phyloP scores from a whole-genome alignment of 805 yeast species.

The Suhomyces emberorum region DNA sequence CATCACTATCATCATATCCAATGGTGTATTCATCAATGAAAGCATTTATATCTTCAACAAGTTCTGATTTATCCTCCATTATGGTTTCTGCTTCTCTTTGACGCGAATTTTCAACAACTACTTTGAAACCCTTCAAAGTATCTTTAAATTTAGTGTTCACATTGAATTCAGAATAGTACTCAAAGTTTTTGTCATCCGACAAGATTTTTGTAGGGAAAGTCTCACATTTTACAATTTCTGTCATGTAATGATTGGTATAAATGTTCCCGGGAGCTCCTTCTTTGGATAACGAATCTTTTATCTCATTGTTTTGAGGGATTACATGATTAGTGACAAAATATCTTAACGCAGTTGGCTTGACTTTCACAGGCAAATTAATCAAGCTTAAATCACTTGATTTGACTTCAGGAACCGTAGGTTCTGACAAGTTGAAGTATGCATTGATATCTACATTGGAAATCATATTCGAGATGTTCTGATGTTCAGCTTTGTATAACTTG shows the following conservation, averaged over 20 bases:
- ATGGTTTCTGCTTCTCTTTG: constrained; percentile 9
- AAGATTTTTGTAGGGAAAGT: constrained; percentile 15
- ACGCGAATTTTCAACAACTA: constrained; percentile 21
- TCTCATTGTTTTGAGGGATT: background rate
- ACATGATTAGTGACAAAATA: constrained; percentile 9
- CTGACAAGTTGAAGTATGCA: constrained; percentile 9
- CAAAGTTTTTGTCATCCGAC: background rate
- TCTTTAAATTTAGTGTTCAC: constrained; percentile 22
- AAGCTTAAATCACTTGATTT: constrained; percentile 2
- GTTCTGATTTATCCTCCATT: constrained; percentile 52
- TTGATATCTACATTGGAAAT: constrained; percentile 14
- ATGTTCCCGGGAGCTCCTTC: constrained; percentile 1
- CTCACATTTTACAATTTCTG: constrained; percentile 12
- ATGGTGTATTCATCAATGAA: constrained; percentile 46
- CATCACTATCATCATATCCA: constrained; percentile 48
- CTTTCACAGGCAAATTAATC: constrained; percentile 1
- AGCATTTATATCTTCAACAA: constrained; percentile 46
- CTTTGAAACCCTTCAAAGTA: constrained; percentile 26
- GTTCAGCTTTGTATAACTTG: constrained; percentile 12
- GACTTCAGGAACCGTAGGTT: background rate
- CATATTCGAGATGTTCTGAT: constrained; percentile 7
- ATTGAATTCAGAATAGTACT: constrained; percentile 20
- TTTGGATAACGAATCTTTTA: background rate
- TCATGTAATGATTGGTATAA: constrained; percentile 10
- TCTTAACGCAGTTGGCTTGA: background rate